Percentiles rank a stretch among this genome's conserved stretches.
Evolutionary conservation across 2,329 filamentous ascomycete species (phyloP).

Genomic region (Stachybotrys chlorohalonatus): DNA sequence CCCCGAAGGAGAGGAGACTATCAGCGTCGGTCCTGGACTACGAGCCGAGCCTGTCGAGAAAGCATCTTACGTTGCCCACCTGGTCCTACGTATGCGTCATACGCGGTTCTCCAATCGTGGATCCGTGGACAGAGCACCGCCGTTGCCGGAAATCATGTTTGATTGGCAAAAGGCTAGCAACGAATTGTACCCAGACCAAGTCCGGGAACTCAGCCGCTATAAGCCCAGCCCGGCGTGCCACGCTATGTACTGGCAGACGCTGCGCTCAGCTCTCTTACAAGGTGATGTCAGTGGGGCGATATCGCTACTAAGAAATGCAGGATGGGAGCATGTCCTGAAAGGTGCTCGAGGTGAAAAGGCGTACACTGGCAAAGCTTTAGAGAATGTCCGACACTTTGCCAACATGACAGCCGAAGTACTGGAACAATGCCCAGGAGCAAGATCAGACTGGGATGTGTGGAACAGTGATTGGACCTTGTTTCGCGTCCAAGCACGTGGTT

Average conservation of each 20-base stretch:
- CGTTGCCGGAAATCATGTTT: conserved; percentile 70
- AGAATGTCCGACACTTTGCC: conserved; percentile 66
- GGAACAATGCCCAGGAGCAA: conserved; percentile 61
- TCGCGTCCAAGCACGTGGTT: conserved; percentile 62
- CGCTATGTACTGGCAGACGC: conserved; percentile 72
- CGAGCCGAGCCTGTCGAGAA: conserved; percentile 59
- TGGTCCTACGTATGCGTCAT: conserved; percentile 75
- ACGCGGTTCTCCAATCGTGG: conserved; percentile 33
- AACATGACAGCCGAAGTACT: conserved; percentile 61
- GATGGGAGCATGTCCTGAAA: conserved; percentile 68
- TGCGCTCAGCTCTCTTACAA: conserved; percentile 66
- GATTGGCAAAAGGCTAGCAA: conserved; percentile 76
- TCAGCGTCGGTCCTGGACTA: conserved; percentile 57
- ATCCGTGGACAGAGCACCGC: conserved; percentile 31
- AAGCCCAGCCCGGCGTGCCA: conserved; percentile 69
- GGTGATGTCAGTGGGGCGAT: conserved; percentile 62
- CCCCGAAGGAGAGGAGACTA: conserved; percentile 43
- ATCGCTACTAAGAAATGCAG: conserved; percentile 62
- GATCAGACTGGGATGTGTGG: conserved; percentile 72
- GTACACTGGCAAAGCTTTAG: conserved; percentile 68
- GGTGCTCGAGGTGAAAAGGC: conserved; percentile 55
- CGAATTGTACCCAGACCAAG: conserved; percentile 59
- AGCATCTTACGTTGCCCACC: conserved; percentile 67
- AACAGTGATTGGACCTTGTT: conserved; percentile 78
- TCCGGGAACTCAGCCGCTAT: conserved; percentile 53